Percentiles rank a stretch among this genome's conserved stretches.
phyloP scores from a whole-genome alignment of 2,329 filamentous ascomycete genomes.

The Epichloe uncinata region DNA sequence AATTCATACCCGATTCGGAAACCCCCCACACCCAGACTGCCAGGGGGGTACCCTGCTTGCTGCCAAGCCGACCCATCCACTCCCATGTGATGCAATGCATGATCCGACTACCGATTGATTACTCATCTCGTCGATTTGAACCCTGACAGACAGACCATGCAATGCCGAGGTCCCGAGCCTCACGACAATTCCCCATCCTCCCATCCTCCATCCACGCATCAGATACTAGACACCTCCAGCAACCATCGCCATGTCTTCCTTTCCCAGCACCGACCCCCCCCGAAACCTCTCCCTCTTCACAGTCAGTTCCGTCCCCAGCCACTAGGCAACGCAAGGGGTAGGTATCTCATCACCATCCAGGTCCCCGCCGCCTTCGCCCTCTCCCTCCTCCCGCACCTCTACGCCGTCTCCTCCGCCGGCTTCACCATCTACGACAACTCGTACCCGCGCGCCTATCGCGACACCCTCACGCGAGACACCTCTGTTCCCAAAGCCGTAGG shows the following conservation, averaged over 20 bases:
- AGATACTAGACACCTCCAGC: too few relatives aligned
- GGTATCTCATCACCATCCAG: conserved; percentile 6
- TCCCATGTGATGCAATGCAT: too few relatives aligned
- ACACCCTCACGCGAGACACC: conserved; percentile 19
- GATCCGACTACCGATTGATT: too few relatives aligned
- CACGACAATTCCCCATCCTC: too few relatives aligned
- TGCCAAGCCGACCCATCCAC: too few relatives aligned
- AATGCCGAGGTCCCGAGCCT: too few relatives aligned
- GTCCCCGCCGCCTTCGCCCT: conserved; percentile 21
- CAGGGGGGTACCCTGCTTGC: too few relatives aligned
- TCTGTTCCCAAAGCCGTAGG: conserved; percentile 16
- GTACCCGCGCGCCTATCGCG: conserved; percentile 23
- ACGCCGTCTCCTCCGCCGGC: conserved; percentile 1
- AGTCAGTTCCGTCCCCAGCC: background rate
- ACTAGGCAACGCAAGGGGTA: background rate
- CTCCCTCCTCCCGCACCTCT: conserved; percentile 3
- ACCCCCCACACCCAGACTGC: too few relatives aligned
- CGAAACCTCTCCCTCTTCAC: conserved; percentile 7
- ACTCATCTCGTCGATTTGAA: too few relatives aligned
- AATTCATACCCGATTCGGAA: too few relatives aligned
- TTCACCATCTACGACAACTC: conserved; percentile 24
- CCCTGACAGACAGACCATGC: too few relatives aligned
- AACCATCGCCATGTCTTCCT: background rate
- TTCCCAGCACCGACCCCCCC: background rate
- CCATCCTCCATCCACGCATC: too few relatives aligned